These are phyloP conservation scores for Nakaseomyces nivariensis DNA, from an alignment of 1,139 yeast species.

Conservation along the genomic window DNA sequence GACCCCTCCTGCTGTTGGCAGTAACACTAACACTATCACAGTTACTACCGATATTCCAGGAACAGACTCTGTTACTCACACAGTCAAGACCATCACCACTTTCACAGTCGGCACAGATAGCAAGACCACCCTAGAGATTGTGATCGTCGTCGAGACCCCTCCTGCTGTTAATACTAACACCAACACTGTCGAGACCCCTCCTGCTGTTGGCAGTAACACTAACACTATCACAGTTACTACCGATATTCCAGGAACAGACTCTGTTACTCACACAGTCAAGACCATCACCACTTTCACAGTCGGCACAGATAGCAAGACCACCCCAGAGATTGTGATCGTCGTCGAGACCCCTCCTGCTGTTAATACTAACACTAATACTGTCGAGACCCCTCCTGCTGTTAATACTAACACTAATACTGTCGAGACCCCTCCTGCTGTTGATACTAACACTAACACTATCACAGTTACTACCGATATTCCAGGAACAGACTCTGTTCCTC, in stretches of 20 bases:
- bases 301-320: background rate
- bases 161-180: background rate
- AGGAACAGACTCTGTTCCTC: background rate
- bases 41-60: background rate
- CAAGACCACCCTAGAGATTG: background rate
- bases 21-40: too few species aligned
- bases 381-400: background rate
- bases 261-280: background rate
- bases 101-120: background rate
- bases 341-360: background rate
- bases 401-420: background rate
- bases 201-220: too few species aligned
- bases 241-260: background rate
- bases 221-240: too few species aligned
- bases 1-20: background rate
- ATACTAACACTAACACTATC: too few species aligned
- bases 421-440: background rate
- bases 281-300: background rate
- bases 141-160: background rate
- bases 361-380: background rate
- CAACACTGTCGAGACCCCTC: background rate
- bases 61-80: background rate
- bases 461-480: background rate
- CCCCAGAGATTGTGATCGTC: background rate
- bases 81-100: background rate